Evolutionary conservation across 176 grass and related monocot genomes (phyloP).

Genomic region (Carex kokanica): DNA sequence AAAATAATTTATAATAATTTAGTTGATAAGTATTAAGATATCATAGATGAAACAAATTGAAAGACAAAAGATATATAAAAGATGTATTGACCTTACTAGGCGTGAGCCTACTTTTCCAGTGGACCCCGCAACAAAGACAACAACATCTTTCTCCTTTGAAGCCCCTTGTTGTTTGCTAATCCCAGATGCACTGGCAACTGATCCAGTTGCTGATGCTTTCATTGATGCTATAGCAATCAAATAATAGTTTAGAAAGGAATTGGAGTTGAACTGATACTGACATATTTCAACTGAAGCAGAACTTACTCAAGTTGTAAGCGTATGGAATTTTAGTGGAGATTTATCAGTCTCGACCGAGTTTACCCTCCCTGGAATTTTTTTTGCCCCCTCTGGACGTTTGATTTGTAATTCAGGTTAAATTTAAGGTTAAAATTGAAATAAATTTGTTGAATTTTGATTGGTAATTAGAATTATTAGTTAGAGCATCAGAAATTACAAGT

Average conservation of each 20-base stretch:
- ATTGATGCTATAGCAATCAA: not conserved
- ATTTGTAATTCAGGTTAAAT: too few species aligned
- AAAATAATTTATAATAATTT: not conserved
- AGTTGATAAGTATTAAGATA: not conserved
- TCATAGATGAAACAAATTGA: not conserved
- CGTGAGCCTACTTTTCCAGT: constrained; percentile 55
- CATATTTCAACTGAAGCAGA: too few species aligned
- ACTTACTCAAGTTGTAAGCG: too few species aligned
- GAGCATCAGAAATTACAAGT: too few species aligned
- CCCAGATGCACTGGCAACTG: constrained; percentile 19
- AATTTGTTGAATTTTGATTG: too few species aligned
- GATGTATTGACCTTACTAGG: constrained; percentile 25
- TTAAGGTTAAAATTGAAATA: too few species aligned
- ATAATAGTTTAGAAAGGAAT: not conserved
- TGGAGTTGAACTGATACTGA: too few species aligned
- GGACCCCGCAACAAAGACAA: constrained; percentile 47
- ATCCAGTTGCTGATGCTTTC: constrained; percentile 8
- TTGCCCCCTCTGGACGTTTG: too few species aligned
- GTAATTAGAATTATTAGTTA: too few species aligned
- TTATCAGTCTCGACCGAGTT: too few species aligned
- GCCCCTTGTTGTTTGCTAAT: constrained; percentile 17
- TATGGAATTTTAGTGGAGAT: too few species aligned
- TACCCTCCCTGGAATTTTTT: too few species aligned
- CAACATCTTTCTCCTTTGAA: constrained; percentile 33
- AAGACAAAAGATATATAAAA: not conserved